phyloP scores from a whole-genome alignment of 2,329 filamentous ascomycete genomes.

The Aspergillus bombycis region DNA sequence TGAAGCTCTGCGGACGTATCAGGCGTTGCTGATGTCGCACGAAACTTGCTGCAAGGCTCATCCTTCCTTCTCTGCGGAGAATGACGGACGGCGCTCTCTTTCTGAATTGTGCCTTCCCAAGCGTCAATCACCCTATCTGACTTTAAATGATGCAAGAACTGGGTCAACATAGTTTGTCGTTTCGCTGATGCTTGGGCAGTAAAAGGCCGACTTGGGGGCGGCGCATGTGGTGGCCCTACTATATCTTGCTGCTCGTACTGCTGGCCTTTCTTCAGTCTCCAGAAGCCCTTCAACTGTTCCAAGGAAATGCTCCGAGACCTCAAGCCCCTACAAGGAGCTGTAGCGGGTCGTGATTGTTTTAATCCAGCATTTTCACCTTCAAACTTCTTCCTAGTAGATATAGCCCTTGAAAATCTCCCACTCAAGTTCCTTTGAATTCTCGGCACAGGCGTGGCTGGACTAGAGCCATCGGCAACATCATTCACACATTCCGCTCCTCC shows the following conservation, averaged over 20 bases:
- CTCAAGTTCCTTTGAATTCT: constrained; percentile 24
- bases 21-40: constrained; percentile 27
- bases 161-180: constrained; percentile 34
- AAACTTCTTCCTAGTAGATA: constrained; percentile 21
- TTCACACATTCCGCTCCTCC: constrained; percentile 29
- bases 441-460: constrained; percentile 16
- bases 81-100: constrained; percentile 19
- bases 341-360: constrained; percentile 26
- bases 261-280: constrained; percentile 22
- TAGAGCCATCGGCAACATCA: constrained; percentile 20
- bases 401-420: constrained; percentile 29
- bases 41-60: constrained; percentile 37
- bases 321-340: constrained; percentile 29
- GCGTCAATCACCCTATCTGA: constrained; percentile 37
- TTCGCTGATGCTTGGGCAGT: constrained; percentile 14
- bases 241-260: constrained; percentile 13
- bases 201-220: constrained; percentile 13
- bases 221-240: constrained; percentile 13
- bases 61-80: constrained; percentile 24
- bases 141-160: constrained; percentile 38
- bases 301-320: constrained; percentile 30
- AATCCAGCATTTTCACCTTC: constrained; percentile 20
- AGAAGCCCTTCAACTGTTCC: constrained; percentile 30
- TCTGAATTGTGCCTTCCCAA: constrained; percentile 32
- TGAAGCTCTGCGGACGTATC: constrained; percentile 13